Evolutionary conservation across 1,139 yeast species (phyloP).

Genomic region (Suhomyces terraborum): DNA sequence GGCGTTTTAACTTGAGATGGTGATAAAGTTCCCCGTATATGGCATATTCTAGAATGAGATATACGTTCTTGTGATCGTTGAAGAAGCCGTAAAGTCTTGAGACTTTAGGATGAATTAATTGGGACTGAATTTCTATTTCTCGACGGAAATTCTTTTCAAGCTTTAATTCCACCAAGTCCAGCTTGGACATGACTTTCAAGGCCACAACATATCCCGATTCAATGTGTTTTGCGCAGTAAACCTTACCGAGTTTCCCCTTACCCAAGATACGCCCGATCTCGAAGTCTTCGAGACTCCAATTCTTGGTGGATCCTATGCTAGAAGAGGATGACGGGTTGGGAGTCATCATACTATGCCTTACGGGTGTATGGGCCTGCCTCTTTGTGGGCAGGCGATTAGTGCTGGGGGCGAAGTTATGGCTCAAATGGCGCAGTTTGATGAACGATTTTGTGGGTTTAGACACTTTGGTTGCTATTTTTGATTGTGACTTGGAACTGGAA

Average conservation of each 20-base stretch:
- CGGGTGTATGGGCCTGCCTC: background rate
- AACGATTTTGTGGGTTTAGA: conserved; percentile 10
- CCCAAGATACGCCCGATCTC: conserved; percentile 89
- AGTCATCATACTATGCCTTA: background rate
- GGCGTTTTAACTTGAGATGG: conserved; percentile 59
- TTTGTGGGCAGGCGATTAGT: conserved; percentile 14
- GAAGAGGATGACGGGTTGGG: conserved; percentile 1
- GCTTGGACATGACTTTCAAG: conserved; percentile 84
- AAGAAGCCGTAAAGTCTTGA: conserved; percentile 85
- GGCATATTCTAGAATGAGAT: conserved; percentile 81
- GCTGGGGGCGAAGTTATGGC: background rate
- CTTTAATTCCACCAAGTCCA: conserved; percentile 70
- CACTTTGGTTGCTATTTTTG: background rate
- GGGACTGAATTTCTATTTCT: conserved; percentile 88
- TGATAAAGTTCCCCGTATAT: conserved; percentile 87
- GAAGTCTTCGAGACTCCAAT: conserved; percentile 56
- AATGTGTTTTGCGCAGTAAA: conserved; percentile 83
- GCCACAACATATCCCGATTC: conserved; percentile 82
- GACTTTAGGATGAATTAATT: conserved; percentile 73
- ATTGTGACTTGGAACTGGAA: conserved; percentile 5
- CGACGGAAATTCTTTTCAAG: conserved; percentile 87
- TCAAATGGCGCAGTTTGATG: conserved; percentile 11
- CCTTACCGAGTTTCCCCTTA: conserved; percentile 91
- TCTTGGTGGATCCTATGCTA: conserved; percentile 1
- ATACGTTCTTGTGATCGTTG: conserved; percentile 76